These are phyloP conservation scores for Hortaea werneckii DNA, from an alignment of 2,329 filamentous ascomycete genomes.

Conservation along the genomic window DNA sequence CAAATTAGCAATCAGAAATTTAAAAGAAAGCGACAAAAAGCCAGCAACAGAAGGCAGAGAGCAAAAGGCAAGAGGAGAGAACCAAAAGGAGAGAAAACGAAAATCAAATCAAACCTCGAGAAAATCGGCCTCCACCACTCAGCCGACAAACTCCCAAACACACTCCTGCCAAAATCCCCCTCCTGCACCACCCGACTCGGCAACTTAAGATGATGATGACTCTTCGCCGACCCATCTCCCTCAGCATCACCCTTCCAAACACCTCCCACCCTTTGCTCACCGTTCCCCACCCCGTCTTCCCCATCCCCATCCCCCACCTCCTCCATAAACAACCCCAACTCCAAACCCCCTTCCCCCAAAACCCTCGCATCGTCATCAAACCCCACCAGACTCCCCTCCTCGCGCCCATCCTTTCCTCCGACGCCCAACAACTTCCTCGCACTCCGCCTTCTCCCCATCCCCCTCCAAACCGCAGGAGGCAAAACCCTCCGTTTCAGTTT, in stretches of 20 bases:
- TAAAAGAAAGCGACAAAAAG: too few species aligned
- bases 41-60: background rate
- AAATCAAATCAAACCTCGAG: background rate
- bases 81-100: background rate
- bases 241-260: background rate
- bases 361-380: constrained; percentile 26
- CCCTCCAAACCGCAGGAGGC: too few species aligned
- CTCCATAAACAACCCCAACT: background rate
- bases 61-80: background rate
- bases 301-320: constrained; percentile 22
- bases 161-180: background rate
- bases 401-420: constrained; percentile 7
- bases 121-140: background rate
- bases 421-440: too few species aligned
- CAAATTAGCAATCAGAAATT: too few species aligned
- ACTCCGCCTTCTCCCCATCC: too few species aligned
- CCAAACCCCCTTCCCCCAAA: background rate
- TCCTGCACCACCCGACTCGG: background rate
- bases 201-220: background rate
- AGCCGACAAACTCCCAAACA: background rate
- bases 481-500: too few species aligned
- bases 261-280: background rate
- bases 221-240: background rate
- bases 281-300: background rate
- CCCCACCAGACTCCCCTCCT: constrained; percentile 9